Conservation (phyloP, 75 land plant species). For the Gnetum montanum region DNA sequence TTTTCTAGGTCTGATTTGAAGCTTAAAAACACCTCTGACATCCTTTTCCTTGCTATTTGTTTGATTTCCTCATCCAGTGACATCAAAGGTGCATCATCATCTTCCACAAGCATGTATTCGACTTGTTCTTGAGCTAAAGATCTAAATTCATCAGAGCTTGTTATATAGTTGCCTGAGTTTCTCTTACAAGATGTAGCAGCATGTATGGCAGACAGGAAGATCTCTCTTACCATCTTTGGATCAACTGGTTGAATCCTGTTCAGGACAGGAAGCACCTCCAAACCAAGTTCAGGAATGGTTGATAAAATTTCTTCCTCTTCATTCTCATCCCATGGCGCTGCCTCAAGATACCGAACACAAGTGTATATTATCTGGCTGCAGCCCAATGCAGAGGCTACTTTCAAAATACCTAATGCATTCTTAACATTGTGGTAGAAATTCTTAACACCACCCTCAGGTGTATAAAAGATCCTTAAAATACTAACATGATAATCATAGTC, state of each 20-base stretch:
- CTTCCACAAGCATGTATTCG: constrained; percentile 83
- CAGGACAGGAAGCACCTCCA: constrained; percentile 44
- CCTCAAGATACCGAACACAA: constrained; percentile 59
- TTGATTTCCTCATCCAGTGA: constrained; percentile 43
- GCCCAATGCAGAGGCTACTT: constrained; percentile 32
- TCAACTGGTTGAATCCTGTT: constrained; percentile 54
- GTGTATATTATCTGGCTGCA: constrained; percentile 35
- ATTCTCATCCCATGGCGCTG: constrained; percentile 68
- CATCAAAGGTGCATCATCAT: constrained; percentile 78
- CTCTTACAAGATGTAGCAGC: constrained; percentile 49
- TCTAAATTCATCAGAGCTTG: constrained; percentile 35
- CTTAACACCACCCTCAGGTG: constrained; percentile 15
- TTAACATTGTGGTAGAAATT: constrained; percentile 54
- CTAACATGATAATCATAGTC: constrained; percentile 47
- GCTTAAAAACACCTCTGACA: constrained; percentile 25
- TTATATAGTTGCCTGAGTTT: constrained; percentile 8
- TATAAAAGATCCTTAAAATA: constrained; percentile 46
- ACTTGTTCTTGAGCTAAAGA: constrained; percentile 72
- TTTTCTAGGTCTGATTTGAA: constrained; percentile 21
- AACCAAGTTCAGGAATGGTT: constrained; percentile 32
- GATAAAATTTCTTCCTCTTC: constrained; percentile 65
- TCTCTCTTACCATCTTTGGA: constrained; percentile 16
- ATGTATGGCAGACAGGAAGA: constrained; percentile 55
- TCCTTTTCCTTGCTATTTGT: constrained; percentile 30
- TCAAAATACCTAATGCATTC: constrained; percentile 46